Evolutionary conservation across 345 rosid genomes (phyloP).

Genomic region (Mercurialis annua): DNA sequence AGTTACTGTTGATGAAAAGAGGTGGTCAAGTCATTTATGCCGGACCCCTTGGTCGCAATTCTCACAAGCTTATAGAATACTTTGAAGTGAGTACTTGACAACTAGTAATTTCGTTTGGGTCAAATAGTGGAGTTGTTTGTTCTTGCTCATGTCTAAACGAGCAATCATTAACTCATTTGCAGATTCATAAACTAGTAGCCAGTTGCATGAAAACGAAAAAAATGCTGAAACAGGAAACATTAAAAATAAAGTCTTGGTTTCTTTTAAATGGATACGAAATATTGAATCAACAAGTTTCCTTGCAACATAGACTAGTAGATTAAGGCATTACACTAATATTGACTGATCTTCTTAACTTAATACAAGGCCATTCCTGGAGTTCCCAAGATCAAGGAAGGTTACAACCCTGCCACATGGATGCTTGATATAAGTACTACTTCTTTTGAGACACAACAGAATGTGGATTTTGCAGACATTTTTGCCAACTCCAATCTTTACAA

Average conservation of each 20-base stretch:
- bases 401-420: slow-evolving; percentile 98
- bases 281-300: no score
- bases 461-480: slow-evolving; percentile 70
- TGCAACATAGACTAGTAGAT: background rate
- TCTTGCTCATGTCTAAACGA: no score
- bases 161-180: no score
- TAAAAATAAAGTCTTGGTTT: no score
- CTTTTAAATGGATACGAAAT: no score
- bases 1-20: slow-evolving; percentile 86
- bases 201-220: no score
- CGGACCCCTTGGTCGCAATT: slow-evolving; percentile 70
- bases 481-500: slow-evolving; percentile 54
- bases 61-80: slow-evolving; percentile 76
- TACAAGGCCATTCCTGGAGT: slow-evolving; percentile 72
- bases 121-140: background rate
- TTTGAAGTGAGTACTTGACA: no score
- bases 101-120: background rate
- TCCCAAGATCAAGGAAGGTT: slow-evolving; percentile 60
- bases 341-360: slow-evolving; percentile 3
- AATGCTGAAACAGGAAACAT: no score
- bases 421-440: slow-evolving; percentile 65
- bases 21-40: slow-evolving; percentile 92
- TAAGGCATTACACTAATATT: no score
- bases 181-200: background rate
- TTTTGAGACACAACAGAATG: slow-evolving; percentile 54